Evolutionary conservation across 768 basidiomycete species (phyloP).

Genomic region (Phlebiopsis flavidoalba): DNA sequence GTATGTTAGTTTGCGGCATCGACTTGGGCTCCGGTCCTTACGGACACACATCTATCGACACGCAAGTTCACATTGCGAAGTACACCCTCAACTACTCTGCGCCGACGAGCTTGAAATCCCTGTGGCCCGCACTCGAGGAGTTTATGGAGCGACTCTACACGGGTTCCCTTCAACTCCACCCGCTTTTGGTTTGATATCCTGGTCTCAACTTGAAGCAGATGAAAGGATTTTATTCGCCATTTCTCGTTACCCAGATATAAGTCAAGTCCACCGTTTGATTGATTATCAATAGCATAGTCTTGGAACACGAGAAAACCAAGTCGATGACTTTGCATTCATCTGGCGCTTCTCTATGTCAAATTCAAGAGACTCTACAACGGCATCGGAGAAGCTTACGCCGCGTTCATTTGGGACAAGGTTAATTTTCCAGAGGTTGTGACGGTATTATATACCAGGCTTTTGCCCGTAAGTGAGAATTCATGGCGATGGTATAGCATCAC

Average conservation of each 20-base stretch:
- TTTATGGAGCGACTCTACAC: slow-evolving; percentile 32
- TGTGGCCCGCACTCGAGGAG: slow-evolving; percentile 19
- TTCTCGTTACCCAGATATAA: slow-evolving; percentile 31
- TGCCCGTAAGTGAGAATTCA: slow-evolving; percentile 25
- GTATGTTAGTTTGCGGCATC: no score
- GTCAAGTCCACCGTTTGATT: slow-evolving; percentile 30
- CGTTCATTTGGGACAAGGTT: slow-evolving; percentile 31
- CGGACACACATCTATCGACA: slow-evolving; percentile 15
- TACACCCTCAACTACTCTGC: slow-evolving; percentile 35
- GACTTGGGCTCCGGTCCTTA: background rate
- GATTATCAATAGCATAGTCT: slow-evolving; percentile 27
- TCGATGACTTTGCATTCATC: slow-evolving; percentile 21
- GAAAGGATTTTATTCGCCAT: slow-evolving; percentile 22
- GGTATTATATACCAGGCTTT: slow-evolving; percentile 26
- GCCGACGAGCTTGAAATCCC: slow-evolving; percentile 33
- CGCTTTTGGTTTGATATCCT: slow-evolving; percentile 30
- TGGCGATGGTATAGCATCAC: background rate
- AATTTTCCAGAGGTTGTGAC: slow-evolving; percentile 22
- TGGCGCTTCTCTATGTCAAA: slow-evolving; percentile 22
- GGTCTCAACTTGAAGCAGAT: slow-evolving; percentile 28
- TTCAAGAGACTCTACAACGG: slow-evolving; percentile 29
- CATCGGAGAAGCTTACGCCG: slow-evolving; percentile 28
- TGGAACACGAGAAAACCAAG: slow-evolving; percentile 27
- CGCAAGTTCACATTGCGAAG: slow-evolving; percentile 31
- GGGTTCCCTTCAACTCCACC: slow-evolving; percentile 24